Evolutionary conservation across 176 grass and related monocot genomes (phyloP).

Genomic region (Typha latifolia): DNA sequence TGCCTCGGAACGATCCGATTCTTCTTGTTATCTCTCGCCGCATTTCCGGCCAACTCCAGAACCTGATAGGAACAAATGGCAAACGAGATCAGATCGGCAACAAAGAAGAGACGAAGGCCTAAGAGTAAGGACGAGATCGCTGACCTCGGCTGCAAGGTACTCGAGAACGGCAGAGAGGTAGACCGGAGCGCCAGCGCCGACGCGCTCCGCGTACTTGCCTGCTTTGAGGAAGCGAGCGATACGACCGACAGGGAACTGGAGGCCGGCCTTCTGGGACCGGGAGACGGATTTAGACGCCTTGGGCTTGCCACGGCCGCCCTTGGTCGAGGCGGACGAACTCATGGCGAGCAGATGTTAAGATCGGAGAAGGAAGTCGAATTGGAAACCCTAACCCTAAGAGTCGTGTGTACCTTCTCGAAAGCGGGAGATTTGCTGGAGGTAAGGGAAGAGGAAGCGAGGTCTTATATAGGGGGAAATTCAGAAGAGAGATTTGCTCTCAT

Average conservation of each 20-base stretch:
- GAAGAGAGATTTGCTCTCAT: neutral
- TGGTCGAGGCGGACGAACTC: slow-evolving; percentile 8
- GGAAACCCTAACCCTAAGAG: slow-evolving; percentile 15
- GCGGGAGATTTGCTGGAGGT: neutral
- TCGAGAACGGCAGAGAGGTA: slow-evolving; percentile 44
- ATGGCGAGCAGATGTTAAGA: neutral
- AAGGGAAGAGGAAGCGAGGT: neutral
- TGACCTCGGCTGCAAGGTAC: slow-evolving; percentile 48
- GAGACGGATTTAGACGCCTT: slow-evolving; percentile 21
- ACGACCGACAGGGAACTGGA: slow-evolving; percentile 43
- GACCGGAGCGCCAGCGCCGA: slow-evolving; percentile 40
- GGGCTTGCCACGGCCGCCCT: slow-evolving; percentile 24
- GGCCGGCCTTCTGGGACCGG: slow-evolving; percentile 31
- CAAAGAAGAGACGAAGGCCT: neutral
- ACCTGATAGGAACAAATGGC: slow-evolving; percentile 16
- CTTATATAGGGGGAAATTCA: slow-evolving; percentile 7
- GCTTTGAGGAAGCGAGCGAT: slow-evolving; percentile 44
- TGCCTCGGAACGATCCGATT: slow-evolving; percentile 31
- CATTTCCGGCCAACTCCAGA: slow-evolving; percentile 26
- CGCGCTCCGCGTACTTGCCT: slow-evolving; percentile 44
- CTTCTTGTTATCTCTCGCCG: slow-evolving; percentile 35
- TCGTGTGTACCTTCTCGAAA: neutral
- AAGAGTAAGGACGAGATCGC: neutral
- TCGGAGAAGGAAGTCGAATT: neutral
- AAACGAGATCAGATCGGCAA: neutral